A percentile compares a stretch with the other conserved stretches of the same genome.
Conservation (phyloP, 495 filamentous ascomycete species). For the Chaetomium cochliodes region DNA sequence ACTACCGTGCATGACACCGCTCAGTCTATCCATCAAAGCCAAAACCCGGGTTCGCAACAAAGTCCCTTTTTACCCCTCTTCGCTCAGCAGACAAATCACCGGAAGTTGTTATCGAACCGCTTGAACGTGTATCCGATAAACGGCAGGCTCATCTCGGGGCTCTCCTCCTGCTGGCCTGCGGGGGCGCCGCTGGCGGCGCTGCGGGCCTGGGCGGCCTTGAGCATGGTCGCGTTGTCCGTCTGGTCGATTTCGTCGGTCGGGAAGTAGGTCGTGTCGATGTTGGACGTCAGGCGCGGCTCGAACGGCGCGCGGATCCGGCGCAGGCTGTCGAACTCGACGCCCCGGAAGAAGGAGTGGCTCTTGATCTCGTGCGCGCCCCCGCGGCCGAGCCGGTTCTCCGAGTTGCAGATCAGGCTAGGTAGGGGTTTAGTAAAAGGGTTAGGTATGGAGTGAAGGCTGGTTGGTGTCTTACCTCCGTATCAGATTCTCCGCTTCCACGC, state of each 20-base stretch:
- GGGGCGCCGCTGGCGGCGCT: conserved; percentile 17
- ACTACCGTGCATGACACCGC: no score
- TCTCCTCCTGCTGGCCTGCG: conserved; percentile 43
- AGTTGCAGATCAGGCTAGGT: conserved; percentile 80
- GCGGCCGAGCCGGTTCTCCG: conserved; percentile 83
- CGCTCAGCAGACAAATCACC: conserved; percentile 34
- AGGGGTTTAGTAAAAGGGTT: background rate
- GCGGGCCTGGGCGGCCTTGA: conserved; percentile 62
- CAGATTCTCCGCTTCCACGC: conserved; percentile 80
- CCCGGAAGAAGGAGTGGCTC: conserved; percentile 89
- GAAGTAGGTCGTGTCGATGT: conserved; percentile 98
- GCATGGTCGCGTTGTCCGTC: conserved; percentile 75
- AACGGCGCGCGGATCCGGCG: conserved; percentile 92
- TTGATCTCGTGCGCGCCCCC: conserved; percentile 87
- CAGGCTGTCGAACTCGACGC: conserved; percentile 88
- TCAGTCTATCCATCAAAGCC: background rate
- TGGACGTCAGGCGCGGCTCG: conserved; percentile 85
- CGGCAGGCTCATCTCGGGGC: conserved; percentile 86
- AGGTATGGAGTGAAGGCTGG: background rate
- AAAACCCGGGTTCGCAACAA: background rate
- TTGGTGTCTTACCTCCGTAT: conserved; percentile 70
- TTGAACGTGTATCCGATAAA: conserved; percentile 99
- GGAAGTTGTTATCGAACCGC: conserved; percentile 81
- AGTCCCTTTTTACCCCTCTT: background rate
- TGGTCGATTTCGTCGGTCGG: conserved; percentile 97